Evolutionary conservation across 2,329 filamentous ascomycete genomes (phyloP).

Genomic region (Phialocephala subalpina): DNA sequence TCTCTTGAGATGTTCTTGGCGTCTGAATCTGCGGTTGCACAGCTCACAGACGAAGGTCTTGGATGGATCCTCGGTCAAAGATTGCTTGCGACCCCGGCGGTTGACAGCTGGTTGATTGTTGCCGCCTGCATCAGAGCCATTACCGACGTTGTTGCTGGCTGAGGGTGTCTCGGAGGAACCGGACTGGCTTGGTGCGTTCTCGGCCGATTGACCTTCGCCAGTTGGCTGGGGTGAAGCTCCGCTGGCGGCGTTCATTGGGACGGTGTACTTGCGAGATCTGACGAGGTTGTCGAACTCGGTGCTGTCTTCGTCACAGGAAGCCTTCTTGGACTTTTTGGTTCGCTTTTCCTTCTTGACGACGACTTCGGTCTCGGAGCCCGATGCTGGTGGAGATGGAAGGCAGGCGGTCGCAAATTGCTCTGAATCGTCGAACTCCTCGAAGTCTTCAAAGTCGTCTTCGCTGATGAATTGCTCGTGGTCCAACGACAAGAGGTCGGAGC

Average conservation of each 20-base stretch:
- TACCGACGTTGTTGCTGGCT: constrained; percentile 49
- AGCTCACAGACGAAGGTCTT: constrained; percentile 98
- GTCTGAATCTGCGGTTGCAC: constrained; percentile 96
- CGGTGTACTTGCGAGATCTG: constrained; percentile 45
- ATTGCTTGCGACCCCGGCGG: constrained; percentile 97
- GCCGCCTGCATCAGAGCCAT: constrained; percentile 48
- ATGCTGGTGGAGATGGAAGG: constrained; percentile 69
- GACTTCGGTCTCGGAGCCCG: constrained; percentile 55
- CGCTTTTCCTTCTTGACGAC: constrained; percentile 60
- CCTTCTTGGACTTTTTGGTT: constrained; percentile 62
- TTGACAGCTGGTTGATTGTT: constrained; percentile 68
- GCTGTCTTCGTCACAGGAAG: constrained; percentile 43
- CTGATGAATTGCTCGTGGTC: constrained; percentile 82
- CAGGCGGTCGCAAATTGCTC: constrained; percentile 66
- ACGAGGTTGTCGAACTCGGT: constrained; percentile 46
- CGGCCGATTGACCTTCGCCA: constrained; percentile 37
- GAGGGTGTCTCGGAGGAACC: constrained; percentile 51
- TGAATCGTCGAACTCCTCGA: constrained; percentile 77
- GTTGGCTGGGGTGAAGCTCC: constrained; percentile 40
- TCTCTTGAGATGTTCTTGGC: constrained; percentile 97
- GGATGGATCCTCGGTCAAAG: constrained; percentile 93
- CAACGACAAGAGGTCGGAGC: constrained; percentile 70
- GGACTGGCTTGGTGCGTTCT: constrained; percentile 51
- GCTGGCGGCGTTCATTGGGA: constrained; percentile 43
- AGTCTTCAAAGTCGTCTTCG: constrained; percentile 78